Base-by-base conservation (phyloP, 129 eudicot species). In the Escallonia herrerae region DNA sequence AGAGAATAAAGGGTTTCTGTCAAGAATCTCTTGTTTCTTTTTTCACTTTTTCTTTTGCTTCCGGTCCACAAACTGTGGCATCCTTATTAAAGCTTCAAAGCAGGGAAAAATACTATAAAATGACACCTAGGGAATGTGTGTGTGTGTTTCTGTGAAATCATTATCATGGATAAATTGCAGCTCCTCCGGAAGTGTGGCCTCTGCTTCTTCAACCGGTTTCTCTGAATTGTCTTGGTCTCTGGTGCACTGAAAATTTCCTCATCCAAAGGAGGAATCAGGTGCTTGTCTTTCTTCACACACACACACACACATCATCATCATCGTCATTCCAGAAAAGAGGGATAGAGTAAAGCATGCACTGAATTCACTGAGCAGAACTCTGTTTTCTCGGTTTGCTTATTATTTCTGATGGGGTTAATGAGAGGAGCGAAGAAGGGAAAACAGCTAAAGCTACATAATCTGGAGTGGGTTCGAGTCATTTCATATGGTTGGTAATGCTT, bases 391-490 rank as follows among this genome's bases (percentile, higher is more conserved):
- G 33, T 22, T 22, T 22, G 33, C 33, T 22, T 22, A 7, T 49
- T 49, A 49, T 4, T 49, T 49, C 7, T 49, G 54, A n/a, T 49
- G 54, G 54, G 54, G 54, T 49, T 49, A n/a, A 49, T 22, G 33
- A 49, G 12, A 49, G 54, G 54, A 49, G 9, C 12, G 54, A 49
- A 5, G 54, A 7, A 49, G 9, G 9, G 22, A 53, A 11, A 4
- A 11, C 33, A 14, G 5, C 15, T 53, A 53, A 33, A 11, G 5
- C 39, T 6, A 56, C 60, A n/a, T 7, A 7, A 3, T 22, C 15
- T 56, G 39, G 50, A 56, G 40, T 60, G 64, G 65, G 66, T 39
- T 63, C 57, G 53, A 67, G 73, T 67, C 74, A 56, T 72, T 66
- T 77, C 66, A 64, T 63, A 60, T 65, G 58, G 40, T 54, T n/a